These are phyloP conservation scores for Backusella liffmaniae DNA, from an alignment of 192 early-diverging fungal species.

Conservation along the genomic window DNA sequence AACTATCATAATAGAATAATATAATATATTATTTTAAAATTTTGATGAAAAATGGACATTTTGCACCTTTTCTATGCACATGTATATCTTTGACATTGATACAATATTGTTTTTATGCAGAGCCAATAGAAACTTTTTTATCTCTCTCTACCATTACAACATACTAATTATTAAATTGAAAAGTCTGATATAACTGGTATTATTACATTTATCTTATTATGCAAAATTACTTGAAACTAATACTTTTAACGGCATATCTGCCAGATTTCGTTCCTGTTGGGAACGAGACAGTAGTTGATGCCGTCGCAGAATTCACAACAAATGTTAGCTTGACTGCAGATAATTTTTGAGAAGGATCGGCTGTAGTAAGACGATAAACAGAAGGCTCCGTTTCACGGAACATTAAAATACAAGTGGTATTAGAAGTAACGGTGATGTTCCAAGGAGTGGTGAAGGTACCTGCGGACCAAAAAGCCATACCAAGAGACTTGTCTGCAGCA, in stretches of 20 bases:
- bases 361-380: background rate
- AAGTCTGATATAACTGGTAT: background rate
- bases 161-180: no score
- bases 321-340: slow-evolving; percentile 2
- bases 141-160: no score
- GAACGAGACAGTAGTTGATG: background rate
- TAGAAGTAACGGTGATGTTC: background rate
- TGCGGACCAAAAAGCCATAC: slow-evolving; percentile 17
- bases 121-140: no score
- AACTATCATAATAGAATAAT: background rate
- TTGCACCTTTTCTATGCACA: no score
- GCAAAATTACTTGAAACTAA: background rate
- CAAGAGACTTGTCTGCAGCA: background rate
- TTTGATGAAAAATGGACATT: no score
- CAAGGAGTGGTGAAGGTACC: slow-evolving; percentile 1
- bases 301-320: background rate
- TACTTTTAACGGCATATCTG: background rate
- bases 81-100: no score
- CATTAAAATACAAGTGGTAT: slow-evolving; percentile 15
- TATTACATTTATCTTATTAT: background rate
- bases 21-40: no score
- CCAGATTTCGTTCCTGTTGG: background rate
- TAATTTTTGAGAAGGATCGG: slow-evolving; percentile 22
- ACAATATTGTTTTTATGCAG: no score
- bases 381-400: background rate